Percentiles rank a stretch among this genome's conserved stretches.
phyloP scores from a whole-genome alignment of 2,329 filamentous ascomycete genomes.

The Geoglossum cookeanum region DNA sequence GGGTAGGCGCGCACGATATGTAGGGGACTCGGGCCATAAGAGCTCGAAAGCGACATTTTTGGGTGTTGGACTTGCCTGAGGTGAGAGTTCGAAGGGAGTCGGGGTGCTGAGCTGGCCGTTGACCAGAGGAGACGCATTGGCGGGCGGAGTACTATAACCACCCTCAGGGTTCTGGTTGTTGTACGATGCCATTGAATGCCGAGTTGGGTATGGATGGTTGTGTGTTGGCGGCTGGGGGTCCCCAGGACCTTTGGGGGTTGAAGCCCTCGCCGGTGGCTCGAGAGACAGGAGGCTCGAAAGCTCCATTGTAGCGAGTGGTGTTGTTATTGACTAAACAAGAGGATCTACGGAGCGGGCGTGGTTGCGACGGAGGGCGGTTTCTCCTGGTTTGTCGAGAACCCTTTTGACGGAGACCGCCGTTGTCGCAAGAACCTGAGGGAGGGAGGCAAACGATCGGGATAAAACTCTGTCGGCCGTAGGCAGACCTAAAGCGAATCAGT shows the following conservation, averaged over 20 bases:
- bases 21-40: constrained; percentile 46
- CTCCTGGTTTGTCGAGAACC: not conserved
- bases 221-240: constrained; percentile 11
- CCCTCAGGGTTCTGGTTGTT: constrained; percentile 1
- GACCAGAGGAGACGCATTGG: not conserved
- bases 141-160: constrained; percentile 2
- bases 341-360: no score
- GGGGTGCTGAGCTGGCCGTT: constrained; percentile 5
- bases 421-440: constrained; percentile 3
- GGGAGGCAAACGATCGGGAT: not conserved
- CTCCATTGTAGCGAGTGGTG: constrained; percentile 15
- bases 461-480: not conserved
- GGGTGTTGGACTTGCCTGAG: constrained; percentile 24
- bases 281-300: constrained; percentile 19
- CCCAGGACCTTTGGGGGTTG: constrained; percentile 4
- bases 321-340: not conserved
- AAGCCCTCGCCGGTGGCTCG: constrained; percentile 8
- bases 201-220: constrained; percentile 18
- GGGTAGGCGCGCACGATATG: constrained; percentile 56
- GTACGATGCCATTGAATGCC: constrained; percentile 12
- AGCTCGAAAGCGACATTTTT: constrained; percentile 70
- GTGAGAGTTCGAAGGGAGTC: constrained; percentile 18
- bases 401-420: constrained; percentile 2
- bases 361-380: not conserved
- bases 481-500: not conserved